Conservation (phyloP, 345 rosid genomes). For the Lenwebbia sp. region DNA sequence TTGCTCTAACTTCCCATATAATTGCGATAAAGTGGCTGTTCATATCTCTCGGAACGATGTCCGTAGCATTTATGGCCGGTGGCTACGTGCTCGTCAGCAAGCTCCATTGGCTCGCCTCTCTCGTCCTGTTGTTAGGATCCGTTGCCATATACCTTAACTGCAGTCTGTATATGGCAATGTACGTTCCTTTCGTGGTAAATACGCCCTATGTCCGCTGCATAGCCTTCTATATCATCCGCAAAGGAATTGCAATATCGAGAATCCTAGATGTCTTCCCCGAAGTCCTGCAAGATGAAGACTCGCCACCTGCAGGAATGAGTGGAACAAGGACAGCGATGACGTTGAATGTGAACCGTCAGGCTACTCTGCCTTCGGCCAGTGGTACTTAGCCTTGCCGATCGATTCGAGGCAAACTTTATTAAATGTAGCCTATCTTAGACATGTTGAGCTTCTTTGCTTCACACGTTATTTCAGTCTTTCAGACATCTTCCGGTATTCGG, state of each 20-base stretch:
- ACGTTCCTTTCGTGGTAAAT: not conserved
- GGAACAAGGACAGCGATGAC: not conserved
- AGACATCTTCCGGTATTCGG: not conserved
- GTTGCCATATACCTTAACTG: rapidly evolving
- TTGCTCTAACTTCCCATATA: not conserved
- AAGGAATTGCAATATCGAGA: not conserved
- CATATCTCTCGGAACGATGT: not conserved
- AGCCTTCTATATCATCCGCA: not conserved
- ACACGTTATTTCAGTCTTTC: not conserved
- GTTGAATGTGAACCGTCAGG: not conserved
- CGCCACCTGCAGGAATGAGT: not conserved
- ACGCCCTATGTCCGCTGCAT: not conserved
- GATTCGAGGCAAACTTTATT: not conserved
- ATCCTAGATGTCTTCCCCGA: not conserved
- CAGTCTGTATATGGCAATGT: not conserved
- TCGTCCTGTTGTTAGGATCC: not conserved
- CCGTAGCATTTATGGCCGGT: not conserved
- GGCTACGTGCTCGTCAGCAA: not conserved
- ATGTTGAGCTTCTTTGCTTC: not conserved
- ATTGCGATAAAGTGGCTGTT: not conserved
- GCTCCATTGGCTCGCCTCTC: not conserved
- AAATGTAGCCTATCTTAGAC: not conserved
- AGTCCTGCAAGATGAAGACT: not conserved
- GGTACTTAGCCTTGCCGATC: not conserved
- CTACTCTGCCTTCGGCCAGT: not conserved